Conservation (phyloP, 2,329 filamentous ascomycete species). For the Aspergillus glaucus region DNA sequence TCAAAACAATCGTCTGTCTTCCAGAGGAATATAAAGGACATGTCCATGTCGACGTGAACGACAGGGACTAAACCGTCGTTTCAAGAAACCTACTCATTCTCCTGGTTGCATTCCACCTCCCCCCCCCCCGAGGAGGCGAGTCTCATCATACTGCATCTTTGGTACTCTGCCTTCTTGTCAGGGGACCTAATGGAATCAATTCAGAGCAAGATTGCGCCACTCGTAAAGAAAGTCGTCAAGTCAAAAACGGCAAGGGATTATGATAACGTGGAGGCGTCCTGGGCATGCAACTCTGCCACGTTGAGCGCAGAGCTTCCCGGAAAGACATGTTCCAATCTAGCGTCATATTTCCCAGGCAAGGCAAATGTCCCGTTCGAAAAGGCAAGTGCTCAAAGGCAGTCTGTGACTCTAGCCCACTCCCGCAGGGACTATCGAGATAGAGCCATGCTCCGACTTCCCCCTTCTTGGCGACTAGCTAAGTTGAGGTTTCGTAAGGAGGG, state of each 20-base stretch:
- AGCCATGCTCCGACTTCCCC: slow-evolving; percentile 16
- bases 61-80: too few relatives aligned
- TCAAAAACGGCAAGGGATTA: slow-evolving; percentile 18
- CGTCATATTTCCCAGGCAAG: slow-evolving; percentile 20
- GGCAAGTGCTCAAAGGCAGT: slow-evolving; percentile 20
- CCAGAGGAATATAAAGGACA: too few relatives aligned
- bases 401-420: slow-evolving; percentile 20
- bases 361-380: slow-evolving; percentile 13
- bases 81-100: too few relatives aligned
- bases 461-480: slow-evolving; percentile 20
- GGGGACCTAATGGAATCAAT: slow-evolving; percentile 17
- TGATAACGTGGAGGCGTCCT: slow-evolving; percentile 5
- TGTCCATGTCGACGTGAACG: too few relatives aligned
- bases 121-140: slow-evolving; percentile 12
- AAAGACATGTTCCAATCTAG: slow-evolving; percentile 25
- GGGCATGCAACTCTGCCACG: slow-evolving; percentile 17
- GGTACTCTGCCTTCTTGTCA: slow-evolving; percentile 40
- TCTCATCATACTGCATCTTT: slow-evolving; percentile 38
- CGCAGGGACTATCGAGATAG: slow-evolving; percentile 31
- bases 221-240: slow-evolving; percentile 29
- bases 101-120: neutral
- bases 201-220: slow-evolving; percentile 17
- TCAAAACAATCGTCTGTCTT: too few relatives aligned
- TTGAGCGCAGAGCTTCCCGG: slow-evolving; percentile 26
- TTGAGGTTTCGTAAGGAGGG: slow-evolving; percentile 33